Evolutionary conservation across 2,329 filamentous ascomycete species (phyloP), one percentile per base, ranked within the genome.

Genomic region (Tolypocladium pustulatum): DNA sequence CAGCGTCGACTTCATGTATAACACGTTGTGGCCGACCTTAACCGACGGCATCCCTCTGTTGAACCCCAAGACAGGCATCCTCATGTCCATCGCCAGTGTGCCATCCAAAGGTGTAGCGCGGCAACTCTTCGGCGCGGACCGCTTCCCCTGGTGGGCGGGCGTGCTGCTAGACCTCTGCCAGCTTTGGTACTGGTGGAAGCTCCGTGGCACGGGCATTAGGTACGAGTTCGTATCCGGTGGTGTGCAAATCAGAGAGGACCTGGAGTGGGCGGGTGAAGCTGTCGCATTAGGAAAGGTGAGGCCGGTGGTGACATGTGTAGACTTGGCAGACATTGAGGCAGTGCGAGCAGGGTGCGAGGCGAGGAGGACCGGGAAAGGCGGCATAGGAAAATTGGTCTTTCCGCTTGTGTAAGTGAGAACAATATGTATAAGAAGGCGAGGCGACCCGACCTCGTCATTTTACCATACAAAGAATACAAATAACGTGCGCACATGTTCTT

Each of bases 1-100:
- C 30, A 76, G 69, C 22, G 74, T 82, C 3, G 81, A 83, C 62
- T 74, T 82, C 57, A 72, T 78, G 32, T 72, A 77, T 55, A 81
- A 80, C 65, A 82, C 81, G 27, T 74, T 77, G 43, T 74, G 71
- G 61, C 5, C 57, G 15, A 69, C 75, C 0, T 66, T 81, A 54
- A 62, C 67, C 4, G 63, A 68, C 3, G 72, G 71, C 37, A 71
- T 81, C n/a, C 65, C 72, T 4, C 61, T 79, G 4, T 62, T 72
- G n/a, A 72, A 75, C 15, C 68, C 64, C 0, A 53, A 67, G 1
- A 69, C 65, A 1, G 77, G 77, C 2, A 72, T 74, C 6, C 63
- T 78, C 17, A 65, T 74, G n/a, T 75, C 73, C 41, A 76, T 80
- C 30, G 66, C 72, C 1, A 73, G 72, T 37, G 38, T 73, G 0